phyloP scores from a whole-genome alignment of 2,329 filamentous ascomycete species.

The Cercospora sp. region DNA sequence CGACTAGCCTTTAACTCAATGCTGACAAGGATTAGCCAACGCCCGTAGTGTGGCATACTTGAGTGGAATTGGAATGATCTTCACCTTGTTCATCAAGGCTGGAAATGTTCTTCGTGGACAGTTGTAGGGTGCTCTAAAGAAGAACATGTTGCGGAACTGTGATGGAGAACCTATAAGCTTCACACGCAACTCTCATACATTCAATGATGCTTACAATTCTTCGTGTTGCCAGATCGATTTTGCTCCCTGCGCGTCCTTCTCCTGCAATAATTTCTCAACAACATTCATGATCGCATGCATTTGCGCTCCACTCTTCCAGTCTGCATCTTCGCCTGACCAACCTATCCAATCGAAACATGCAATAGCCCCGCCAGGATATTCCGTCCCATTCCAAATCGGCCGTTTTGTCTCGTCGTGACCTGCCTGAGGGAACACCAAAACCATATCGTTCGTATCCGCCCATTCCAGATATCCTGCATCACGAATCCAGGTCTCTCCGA shows the following conservation, averaged over 20 bases:
- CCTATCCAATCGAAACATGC: conserved; percentile 19
- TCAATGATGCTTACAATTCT: background rate
- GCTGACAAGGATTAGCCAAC: conserved; percentile 10
- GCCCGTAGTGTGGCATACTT: conserved; percentile 23
- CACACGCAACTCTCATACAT: background rate
- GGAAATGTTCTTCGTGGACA: conserved; percentile 28
- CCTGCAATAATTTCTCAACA: background rate
- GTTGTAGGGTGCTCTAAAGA: conserved; percentile 9
- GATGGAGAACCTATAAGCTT: background rate
- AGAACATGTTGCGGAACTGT: background rate
- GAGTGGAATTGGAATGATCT: conserved; percentile 28
- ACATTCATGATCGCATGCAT: conserved; percentile 18
- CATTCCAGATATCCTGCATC: conserved; percentile 15
- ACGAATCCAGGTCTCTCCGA: conserved; percentile 10
- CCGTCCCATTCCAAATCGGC: conserved; percentile 12
- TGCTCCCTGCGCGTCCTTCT: background rate
- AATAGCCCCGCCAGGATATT: conserved; percentile 1
- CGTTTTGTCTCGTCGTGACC: conserved; percentile 5
- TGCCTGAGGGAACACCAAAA: conserved; percentile 18
- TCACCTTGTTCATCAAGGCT: conserved; percentile 34
- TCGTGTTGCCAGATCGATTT: background rate
- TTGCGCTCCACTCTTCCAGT: conserved; percentile 16
- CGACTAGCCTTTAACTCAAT: background rate
- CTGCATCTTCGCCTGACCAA: conserved; percentile 12
- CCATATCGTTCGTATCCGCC: conserved; percentile 18